Conservation (phyloP, 768 basidiomycete species). For the Mycena latifolia region DNA sequence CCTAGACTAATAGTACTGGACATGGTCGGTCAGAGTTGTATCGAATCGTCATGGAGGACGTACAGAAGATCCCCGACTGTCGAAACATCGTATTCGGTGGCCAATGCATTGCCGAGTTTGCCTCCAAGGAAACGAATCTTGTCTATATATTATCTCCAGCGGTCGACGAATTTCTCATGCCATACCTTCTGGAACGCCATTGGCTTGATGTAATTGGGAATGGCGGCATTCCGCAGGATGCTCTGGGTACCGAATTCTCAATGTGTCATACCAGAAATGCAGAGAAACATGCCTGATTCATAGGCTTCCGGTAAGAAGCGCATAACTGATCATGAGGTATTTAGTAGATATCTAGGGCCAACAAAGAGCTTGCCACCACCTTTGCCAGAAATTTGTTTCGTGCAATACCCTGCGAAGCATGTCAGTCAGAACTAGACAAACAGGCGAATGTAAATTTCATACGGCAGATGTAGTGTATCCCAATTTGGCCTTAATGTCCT, state of each 20-base stretch:
- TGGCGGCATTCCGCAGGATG: conserved; percentile 85
- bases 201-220: conserved; percentile 86
- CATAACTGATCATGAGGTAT: conserved; percentile 69
- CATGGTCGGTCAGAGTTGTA: conserved; percentile 13
- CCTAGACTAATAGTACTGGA: conserved; percentile 67
- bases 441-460: conserved; percentile 41
- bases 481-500: conserved; percentile 74
- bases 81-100: conserved; percentile 88
- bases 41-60: conserved; percentile 40
- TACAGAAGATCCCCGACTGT: conserved; percentile 93
- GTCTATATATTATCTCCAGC: background rate
- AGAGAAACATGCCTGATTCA: conserved; percentile 73
- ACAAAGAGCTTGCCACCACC: conserved; percentile 54
- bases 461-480: conserved; percentile 97
- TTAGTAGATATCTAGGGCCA: conserved; percentile 10
- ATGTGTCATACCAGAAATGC: background rate
- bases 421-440: background rate
- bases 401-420: conserved; percentile 76
- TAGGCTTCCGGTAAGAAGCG: conserved; percentile 93
- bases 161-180: background rate
- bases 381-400: conserved; percentile 97
- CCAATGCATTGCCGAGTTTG: conserved; percentile 90
- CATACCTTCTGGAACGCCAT: conserved; percentile 89
- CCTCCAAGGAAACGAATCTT: conserved; percentile 96
- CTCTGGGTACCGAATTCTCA: conserved; percentile 60